Conservation (phyloP, 495 filamentous ascomycete genomes). For the Neohortaea acidophila region DNA sequence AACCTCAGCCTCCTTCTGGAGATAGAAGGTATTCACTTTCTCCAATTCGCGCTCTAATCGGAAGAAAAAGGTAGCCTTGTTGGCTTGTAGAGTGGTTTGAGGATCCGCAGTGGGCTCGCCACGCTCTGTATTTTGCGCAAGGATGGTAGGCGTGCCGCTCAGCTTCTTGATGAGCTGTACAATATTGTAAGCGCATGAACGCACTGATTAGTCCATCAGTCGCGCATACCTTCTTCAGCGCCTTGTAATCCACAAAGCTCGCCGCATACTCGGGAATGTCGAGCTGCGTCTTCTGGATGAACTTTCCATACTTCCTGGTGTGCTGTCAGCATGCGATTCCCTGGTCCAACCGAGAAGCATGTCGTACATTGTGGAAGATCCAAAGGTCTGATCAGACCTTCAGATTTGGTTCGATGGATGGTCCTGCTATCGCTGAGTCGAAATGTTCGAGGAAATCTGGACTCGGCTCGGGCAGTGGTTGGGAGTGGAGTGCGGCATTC, state of each 20-base stretch:
- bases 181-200: background rate
- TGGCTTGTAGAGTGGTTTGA: slow-evolving; percentile 86
- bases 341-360: too few relatives aligned
- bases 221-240: slow-evolving; percentile 92
- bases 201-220: background rate
- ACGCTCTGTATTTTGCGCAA: slow-evolving; percentile 47
- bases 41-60: slow-evolving; percentile 94
- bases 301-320: slow-evolving; percentile 95
- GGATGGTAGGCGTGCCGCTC: slow-evolving; percentile 73
- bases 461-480: too few relatives aligned
- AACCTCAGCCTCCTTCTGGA: slow-evolving; percentile 97
- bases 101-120: slow-evolving; percentile 44
- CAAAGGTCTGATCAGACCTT: too few relatives aligned
- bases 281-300: slow-evolving; percentile 95
- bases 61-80: slow-evolving; percentile 98
- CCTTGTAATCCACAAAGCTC: slow-evolving; percentile 98
- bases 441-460: too few relatives aligned
- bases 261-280: slow-evolving; percentile 98
- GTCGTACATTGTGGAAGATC: too few relatives aligned
- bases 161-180: slow-evolving; percentile 91
- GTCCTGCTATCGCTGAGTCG: too few relatives aligned
- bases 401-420: too few relatives aligned
- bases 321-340: background rate
- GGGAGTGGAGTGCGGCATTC: too few relatives aligned
- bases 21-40: slow-evolving; percentile 94